Conservation (phyloP, 2,329 filamentous ascomycete genomes). For the Chaetomiaceae sp. region DNA sequence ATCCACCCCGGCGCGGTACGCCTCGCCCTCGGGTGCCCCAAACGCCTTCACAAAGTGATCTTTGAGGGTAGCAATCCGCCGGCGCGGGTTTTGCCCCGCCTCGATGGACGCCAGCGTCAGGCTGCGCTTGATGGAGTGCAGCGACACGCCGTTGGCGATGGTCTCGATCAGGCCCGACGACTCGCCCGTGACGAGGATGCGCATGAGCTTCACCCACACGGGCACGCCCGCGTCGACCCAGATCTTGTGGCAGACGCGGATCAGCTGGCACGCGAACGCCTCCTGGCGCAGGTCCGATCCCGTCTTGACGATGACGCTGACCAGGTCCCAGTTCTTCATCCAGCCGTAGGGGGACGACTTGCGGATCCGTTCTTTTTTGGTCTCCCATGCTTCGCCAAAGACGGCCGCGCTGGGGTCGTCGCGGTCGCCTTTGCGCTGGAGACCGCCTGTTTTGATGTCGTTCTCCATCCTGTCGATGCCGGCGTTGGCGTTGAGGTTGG, state of each 20-base stretch:
- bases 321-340: conserved; percentile 86
- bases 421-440: conserved; percentile 74
- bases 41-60: conserved; percentile 82
- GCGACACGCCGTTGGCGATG: conserved; percentile 82
- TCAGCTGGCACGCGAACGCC: conserved; percentile 81
- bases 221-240: conserved; percentile 70
- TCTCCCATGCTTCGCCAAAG: conserved; percentile 81
- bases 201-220: conserved; percentile 88
- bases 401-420: conserved; percentile 83
- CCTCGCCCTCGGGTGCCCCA: conserved; percentile 62
- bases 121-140: conserved; percentile 79
- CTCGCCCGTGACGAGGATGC: conserved; percentile 80
- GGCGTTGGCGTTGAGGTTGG: conserved; percentile 61
- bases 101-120: conserved; percentile 72
- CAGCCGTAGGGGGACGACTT: conserved; percentile 80
- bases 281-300: conserved; percentile 79
- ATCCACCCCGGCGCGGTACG: conserved; percentile 67
- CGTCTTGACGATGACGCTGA: conserved; percentile 85
- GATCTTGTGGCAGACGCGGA: conserved; percentile 74
- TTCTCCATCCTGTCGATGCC: conserved; percentile 85
- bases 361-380: conserved; percentile 78
- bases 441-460: conserved; percentile 79
- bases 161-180: conserved; percentile 82
- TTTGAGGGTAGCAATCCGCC: conserved; percentile 72
- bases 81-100: conserved; percentile 65